Conservation (phyloP, 352 stramenopile species). For the Albugo laibachii region DNA sequence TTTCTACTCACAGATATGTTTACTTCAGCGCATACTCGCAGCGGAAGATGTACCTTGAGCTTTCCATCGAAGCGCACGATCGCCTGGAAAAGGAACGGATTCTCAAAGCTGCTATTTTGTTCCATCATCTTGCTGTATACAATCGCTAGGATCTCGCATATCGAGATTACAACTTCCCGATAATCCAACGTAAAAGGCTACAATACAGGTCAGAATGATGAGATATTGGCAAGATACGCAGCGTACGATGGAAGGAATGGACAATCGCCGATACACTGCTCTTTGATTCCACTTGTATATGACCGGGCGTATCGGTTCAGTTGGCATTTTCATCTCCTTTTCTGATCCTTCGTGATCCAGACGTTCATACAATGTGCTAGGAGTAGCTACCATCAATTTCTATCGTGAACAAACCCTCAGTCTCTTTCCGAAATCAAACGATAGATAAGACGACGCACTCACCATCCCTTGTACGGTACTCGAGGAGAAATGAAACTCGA, state of each 20-base stretch:
- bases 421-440: neutral
- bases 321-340: constrained; percentile 5
- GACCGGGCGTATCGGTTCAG: constrained; percentile 37
- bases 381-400: constrained; percentile 75
- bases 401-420: constrained; percentile 2
- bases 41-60: constrained; percentile 30
- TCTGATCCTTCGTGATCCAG: constrained; percentile 8
- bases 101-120: constrained; percentile 48
- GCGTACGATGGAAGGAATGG: constrained; percentile 51
- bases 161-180: constrained; percentile 52
- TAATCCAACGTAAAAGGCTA: constrained; percentile 69
- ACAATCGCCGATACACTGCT: constrained; percentile 43
- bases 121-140: constrained; percentile 72
- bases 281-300: constrained; percentile 76
- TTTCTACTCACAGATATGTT: constrained; percentile 23
- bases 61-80: constrained; percentile 63
- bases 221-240: neutral
- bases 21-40: neutral
- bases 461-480: constrained; percentile 64
- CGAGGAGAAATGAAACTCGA: constrained; percentile 71
- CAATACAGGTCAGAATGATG: neutral
- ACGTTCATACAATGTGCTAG: constrained; percentile 24
- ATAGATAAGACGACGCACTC: neutral
- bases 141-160: constrained; percentile 64
- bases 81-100: constrained; percentile 50